Evolutionary conservation across 2,329 filamentous ascomycete genomes (phyloP).

Genomic region (Lasiodiplodia sp.): DNA sequence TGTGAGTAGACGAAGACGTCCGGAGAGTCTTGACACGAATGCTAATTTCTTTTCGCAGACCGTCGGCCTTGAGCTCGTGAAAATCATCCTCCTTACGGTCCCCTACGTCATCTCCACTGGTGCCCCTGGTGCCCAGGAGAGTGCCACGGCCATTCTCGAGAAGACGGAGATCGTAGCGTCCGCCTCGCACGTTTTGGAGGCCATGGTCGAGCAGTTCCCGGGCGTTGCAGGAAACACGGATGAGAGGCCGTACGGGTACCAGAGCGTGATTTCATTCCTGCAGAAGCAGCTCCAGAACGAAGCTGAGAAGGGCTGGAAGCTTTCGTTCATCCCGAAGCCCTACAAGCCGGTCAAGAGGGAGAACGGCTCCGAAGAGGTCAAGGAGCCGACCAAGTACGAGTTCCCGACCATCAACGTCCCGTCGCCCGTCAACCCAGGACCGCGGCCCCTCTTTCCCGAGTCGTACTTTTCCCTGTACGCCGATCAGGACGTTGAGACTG

Average conservation of each 20-base stretch:
- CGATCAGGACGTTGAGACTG: constrained; percentile 86
- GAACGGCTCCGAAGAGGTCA: constrained; percentile 63
- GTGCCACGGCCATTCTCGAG: constrained; percentile 80
- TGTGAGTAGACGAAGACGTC: constrained; percentile 61
- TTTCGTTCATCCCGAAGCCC: constrained; percentile 68
- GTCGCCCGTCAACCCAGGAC: constrained; percentile 74
- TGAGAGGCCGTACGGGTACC: constrained; percentile 67
- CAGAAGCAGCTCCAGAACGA: constrained; percentile 87
- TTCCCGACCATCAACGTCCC: constrained; percentile 82
- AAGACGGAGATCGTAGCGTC: constrained; percentile 95
- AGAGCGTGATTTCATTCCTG: constrained; percentile 79
- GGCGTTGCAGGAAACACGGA: constrained; percentile 53
- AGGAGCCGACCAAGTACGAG: constrained; percentile 71
- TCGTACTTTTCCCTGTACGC: constrained; percentile 92
- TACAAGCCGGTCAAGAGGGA: constrained; percentile 60
- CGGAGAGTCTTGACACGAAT: background rate
- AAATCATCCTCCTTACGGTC: constrained; percentile 93
- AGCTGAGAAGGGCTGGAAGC: constrained; percentile 75
- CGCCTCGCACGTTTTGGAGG: constrained; percentile 83
- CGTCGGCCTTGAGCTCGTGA: constrained; percentile 83
- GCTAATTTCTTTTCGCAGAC: constrained; percentile 48
- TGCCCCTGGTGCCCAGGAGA: constrained; percentile 70
- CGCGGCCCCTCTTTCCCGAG: constrained; percentile 85
- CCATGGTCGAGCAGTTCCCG: constrained; percentile 84
- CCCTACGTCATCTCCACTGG: constrained; percentile 85